Conservation (phyloP, 192 early-diverging fungal genomes). For the Rhizoclosmatium sp. region DNA sequence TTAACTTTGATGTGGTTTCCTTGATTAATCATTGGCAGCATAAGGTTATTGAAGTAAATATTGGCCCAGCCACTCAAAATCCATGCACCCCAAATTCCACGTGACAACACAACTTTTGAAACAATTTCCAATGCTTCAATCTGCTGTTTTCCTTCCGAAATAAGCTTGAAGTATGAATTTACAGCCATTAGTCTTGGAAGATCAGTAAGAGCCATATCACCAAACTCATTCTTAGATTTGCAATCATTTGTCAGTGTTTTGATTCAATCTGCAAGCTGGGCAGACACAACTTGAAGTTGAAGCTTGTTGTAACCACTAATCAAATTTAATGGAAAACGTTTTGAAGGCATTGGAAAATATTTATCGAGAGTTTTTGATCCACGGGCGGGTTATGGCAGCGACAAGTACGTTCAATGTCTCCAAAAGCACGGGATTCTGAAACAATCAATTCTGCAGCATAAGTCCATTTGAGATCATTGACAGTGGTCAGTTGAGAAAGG, state of each 20-base stretch:
- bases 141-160: background rate
- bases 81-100: background rate
- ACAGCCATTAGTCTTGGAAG: background rate
- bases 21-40: background rate
- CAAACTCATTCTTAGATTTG: background rate
- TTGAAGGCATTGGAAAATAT: background rate
- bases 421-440: background rate
- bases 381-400: background rate
- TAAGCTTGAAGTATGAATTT: constrained; percentile 1
- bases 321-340: background rate
- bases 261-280: background rate
- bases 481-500: background rate
- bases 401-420: background rate
- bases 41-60: background rate
- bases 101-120: background rate
- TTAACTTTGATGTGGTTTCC: background rate
- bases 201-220: background rate
- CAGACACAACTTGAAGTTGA: background rate
- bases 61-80: background rate
- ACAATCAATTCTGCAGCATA: background rate
- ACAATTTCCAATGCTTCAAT: background rate
- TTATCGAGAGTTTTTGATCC: background rate
- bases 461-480: background rate
- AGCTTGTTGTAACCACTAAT: background rate
- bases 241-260: background rate